Percentiles rank a stretch among this genome's conserved stretches.
phyloP scores from a whole-genome alignment of 495 filamentous ascomycete genomes.

The Daldinia childiae region DNA sequence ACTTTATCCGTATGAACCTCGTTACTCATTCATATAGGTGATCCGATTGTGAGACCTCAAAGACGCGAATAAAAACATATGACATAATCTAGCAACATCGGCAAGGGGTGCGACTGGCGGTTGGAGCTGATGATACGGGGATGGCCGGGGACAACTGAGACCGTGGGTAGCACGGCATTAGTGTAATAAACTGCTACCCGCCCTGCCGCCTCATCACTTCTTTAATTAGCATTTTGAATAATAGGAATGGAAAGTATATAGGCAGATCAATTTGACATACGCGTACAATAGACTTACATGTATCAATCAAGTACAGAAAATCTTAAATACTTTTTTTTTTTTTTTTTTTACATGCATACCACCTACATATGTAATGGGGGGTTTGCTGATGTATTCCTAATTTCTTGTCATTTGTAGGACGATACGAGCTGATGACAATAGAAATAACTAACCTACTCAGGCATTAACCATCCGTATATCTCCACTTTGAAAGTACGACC shows the following conservation, averaged over 20 bases:
- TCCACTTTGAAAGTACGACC: slow-evolving; percentile 20
- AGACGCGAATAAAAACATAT: slow-evolving; percentile 10
- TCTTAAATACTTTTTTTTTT: neutral
- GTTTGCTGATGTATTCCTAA: neutral
- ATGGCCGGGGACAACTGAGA: slow-evolving; percentile 4
- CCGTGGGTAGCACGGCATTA: slow-evolving; percentile 18
- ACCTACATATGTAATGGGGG: too few species aligned
- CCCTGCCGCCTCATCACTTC: slow-evolving; percentile 5
- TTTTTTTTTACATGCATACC: neutral
- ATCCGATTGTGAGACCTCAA: neutral
- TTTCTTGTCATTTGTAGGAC: neutral
- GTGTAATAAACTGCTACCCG: slow-evolving; percentile 2
- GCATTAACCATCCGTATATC: slow-evolving; percentile 22
- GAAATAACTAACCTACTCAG: slow-evolving; percentile 23
- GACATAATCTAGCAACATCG: slow-evolving; percentile 15
- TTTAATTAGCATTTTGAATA: neutral
- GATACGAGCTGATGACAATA: slow-evolving; percentile 27
- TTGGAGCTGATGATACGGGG: neutral
- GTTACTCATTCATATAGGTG: neutral
- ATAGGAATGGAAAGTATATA: neutral
- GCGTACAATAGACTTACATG: neutral
- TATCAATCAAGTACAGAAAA: neutral
- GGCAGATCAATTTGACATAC: neutral
- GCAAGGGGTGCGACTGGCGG: neutral
- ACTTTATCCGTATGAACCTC: neutral